Conservation (phyloP, 2,329 filamentous ascomycete species). For the Colletotrichum higginsianum region DNA sequence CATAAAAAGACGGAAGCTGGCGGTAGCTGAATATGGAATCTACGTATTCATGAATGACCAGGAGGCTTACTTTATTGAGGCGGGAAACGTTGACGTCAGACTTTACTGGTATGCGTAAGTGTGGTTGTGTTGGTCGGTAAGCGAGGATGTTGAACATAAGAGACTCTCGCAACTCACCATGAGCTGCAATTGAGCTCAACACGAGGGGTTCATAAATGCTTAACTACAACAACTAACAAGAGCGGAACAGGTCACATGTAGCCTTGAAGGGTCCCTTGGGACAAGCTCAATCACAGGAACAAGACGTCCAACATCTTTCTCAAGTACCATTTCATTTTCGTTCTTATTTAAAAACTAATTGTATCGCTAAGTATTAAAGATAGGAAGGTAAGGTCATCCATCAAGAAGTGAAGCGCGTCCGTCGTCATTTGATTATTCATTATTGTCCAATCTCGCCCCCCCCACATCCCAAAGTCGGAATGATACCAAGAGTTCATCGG, state of each 20-base stretch:
- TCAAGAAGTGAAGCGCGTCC: constrained; percentile 14
- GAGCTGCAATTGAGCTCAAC: too few species aligned
- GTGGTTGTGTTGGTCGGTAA: too few species aligned
- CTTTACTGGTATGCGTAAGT: neutral
- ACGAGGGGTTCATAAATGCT: too few species aligned
- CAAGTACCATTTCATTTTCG: neutral
- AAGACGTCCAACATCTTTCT: neutral
- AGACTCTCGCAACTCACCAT: too few species aligned
- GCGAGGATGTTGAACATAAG: too few species aligned
- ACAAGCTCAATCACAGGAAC: too few species aligned
- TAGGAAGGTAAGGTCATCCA: constrained; percentile 3
- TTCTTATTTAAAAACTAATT: neutral
- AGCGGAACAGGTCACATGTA: too few species aligned
- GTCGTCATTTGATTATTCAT: neutral
- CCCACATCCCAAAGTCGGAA: too few species aligned
- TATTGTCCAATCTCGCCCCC: neutral
- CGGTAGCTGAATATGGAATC: neutral
- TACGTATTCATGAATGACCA: neutral
- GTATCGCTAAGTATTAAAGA: neutral
- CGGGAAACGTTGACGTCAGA: neutral
- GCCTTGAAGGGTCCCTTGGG: too few species aligned
- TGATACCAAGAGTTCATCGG: too few species aligned
- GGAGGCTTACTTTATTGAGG: too few species aligned
- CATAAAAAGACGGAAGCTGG: neutral
- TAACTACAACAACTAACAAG: too few species aligned